Conservation (phyloP, 805 yeast species). For the Phaffomyces antillensis region DNA sequence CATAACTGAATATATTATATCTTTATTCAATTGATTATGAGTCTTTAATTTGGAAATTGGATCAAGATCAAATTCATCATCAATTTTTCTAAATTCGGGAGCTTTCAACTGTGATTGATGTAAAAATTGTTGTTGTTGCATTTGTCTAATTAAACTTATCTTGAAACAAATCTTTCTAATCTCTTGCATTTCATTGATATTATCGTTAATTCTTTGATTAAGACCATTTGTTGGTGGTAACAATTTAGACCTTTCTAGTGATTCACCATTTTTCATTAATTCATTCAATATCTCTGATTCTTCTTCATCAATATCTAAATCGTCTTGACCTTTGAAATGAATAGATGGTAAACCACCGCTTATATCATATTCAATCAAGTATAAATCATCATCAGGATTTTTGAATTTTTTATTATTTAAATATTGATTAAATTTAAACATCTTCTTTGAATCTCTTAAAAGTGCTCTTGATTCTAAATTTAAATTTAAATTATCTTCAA, state of each 20-base stretch:
- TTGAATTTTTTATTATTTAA: slow-evolving; percentile 20
- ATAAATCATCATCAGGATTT: slow-evolving; percentile 38
- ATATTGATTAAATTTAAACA: slow-evolving; percentile 46
- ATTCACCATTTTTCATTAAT: slow-evolving; percentile 27
- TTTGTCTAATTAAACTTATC: slow-evolving; percentile 77
- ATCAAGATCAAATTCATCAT: slow-evolving; percentile 68
- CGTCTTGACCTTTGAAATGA: slow-evolving; percentile 43
- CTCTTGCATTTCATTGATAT: slow-evolving; percentile 77
- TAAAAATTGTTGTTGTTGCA: slow-evolving; percentile 76
- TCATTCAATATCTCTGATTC: slow-evolving; percentile 39
- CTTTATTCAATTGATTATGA: slow-evolving; percentile 54
- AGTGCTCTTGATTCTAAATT: slow-evolving; percentile 66
- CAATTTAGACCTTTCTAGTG: slow-evolving; percentile 32
- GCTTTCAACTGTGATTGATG: slow-evolving; percentile 69
- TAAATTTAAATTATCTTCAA: slow-evolving; percentile 44
- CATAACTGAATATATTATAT: slow-evolving; percentile 58
- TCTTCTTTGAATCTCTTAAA: slow-evolving; percentile 54
- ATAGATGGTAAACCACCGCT: slow-evolving; percentile 73
- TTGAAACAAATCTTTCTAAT: slow-evolving; percentile 84
- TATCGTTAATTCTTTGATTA: slow-evolving; percentile 50
- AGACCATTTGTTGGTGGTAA: slow-evolving; percentile 43
- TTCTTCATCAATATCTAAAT: slow-evolving; percentile 35
- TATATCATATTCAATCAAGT: slow-evolving; percentile 76
- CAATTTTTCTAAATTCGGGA: slow-evolving; percentile 55
- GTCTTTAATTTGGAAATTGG: slow-evolving; percentile 68